Evolutionary conservation across 805 yeast species (phyloP).

Genomic region (Nakazawaea pomicola): DNA sequence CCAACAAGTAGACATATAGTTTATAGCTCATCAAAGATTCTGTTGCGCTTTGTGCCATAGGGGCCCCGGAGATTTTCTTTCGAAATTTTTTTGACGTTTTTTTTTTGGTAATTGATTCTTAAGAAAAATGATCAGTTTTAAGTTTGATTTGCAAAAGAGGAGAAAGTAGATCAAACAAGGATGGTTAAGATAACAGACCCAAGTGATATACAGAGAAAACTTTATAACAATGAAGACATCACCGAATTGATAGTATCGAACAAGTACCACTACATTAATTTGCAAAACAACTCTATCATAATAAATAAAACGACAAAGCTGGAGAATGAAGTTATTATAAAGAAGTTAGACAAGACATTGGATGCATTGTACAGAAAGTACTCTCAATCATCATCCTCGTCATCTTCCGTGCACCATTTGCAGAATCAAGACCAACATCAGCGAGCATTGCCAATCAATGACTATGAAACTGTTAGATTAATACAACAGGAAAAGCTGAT

Average conservation of each 20-base stretch:
- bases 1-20: too few species aligned
- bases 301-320: background rate
- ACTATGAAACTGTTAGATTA: background rate
- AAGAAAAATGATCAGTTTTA: too few species aligned
- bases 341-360: slow-evolving; percentile 2
- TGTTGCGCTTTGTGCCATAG: too few species aligned
- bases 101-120: too few species aligned
- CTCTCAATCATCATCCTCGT: background rate
- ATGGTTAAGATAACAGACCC: slow-evolving; percentile 5
- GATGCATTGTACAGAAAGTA: background rate
- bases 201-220: slow-evolving; percentile 1
- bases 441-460: background rate
- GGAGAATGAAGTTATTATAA: slow-evolving; percentile 5
- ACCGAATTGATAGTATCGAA: background rate
- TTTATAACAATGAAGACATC: background rate
- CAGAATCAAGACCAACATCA: too few species aligned
- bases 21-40: too few species aligned
- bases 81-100: too few species aligned
- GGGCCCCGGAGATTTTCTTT: too few species aligned
- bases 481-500: slow-evolving; percentile 10
- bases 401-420: too few species aligned
- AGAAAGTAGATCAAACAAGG: too few species aligned
- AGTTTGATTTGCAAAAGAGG: too few species aligned
- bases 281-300: background rate
- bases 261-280: slow-evolving; percentile 1